Evolutionary conservation across 2,329 filamentous ascomycete genomes (phyloP).

Genomic region (Nectriaceae sp.): DNA sequence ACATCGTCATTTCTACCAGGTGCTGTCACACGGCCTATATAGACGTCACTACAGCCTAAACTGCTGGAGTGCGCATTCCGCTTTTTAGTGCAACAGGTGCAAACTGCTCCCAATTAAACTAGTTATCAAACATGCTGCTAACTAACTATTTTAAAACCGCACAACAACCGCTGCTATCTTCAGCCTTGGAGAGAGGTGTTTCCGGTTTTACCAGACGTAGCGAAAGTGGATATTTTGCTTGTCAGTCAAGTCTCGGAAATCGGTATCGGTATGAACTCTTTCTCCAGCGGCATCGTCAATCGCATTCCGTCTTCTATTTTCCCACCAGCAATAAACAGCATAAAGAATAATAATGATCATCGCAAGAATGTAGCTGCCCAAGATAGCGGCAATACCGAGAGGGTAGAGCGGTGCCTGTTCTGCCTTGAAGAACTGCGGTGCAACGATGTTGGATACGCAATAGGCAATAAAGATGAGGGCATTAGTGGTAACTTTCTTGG

Average conservation of each 20-base stretch:
- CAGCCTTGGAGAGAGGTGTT: too few species aligned
- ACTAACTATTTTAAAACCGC: too few species aligned
- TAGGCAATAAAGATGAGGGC: constrained; percentile 49
- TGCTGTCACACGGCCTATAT: too few species aligned
- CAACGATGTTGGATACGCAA: constrained; percentile 41
- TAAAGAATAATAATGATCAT: constrained; percentile 34
- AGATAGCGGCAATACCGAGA: constrained; percentile 14
- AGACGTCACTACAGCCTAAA: too few species aligned
- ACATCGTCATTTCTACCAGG: too few species aligned
- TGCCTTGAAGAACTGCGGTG: constrained; percentile 40
- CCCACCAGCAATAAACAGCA: constrained; percentile 29
- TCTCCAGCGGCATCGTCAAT: constrained; percentile 8
- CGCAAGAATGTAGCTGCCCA: constrained; percentile 26
- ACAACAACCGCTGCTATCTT: too few species aligned
- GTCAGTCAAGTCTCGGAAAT: constrained; percentile 39
- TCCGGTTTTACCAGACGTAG: constrained; percentile 27
- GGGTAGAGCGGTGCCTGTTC: constrained; percentile 35
- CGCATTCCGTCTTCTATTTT: constrained; percentile 32
- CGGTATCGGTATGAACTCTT: constrained; percentile 26
- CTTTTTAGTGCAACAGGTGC: too few species aligned
- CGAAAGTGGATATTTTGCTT: constrained; percentile 33
- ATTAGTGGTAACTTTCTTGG: constrained; percentile 45
- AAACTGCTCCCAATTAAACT: too few species aligned
- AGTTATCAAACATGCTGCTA: too few species aligned
- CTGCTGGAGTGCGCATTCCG: too few species aligned